phyloP scores from a whole-genome alignment of 768 basidiomycete species.

The Leccinellum luteum region DNA sequence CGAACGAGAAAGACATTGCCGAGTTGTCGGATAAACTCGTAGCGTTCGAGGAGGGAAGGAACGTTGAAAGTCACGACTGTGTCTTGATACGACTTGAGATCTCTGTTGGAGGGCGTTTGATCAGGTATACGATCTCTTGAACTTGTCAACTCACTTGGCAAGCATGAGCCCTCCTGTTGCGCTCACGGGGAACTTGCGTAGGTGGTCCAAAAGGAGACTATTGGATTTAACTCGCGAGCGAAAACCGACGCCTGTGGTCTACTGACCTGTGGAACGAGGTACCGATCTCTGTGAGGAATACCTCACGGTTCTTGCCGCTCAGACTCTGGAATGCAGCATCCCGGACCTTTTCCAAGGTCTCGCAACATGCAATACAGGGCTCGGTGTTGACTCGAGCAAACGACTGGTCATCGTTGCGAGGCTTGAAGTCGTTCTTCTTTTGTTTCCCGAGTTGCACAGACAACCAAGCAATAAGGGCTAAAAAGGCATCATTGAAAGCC shows the following conservation, averaged over 20 bases:
- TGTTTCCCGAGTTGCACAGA: slow-evolving; percentile 80
- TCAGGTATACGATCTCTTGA: neutral
- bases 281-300: slow-evolving; percentile 91
- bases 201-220: slow-evolving; percentile 89
- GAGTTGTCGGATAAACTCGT: slow-evolving; percentile 96
- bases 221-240: slow-evolving; percentile 6
- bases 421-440: slow-evolving; percentile 96
- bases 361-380: slow-evolving; percentile 84
- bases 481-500: neutral
- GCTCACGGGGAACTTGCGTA: slow-evolving; percentile 94
- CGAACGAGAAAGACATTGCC: slow-evolving; percentile 97
- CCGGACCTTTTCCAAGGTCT: slow-evolving; percentile 76
- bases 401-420: slow-evolving; percentile 91
- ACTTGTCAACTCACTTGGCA: slow-evolving; percentile 73
- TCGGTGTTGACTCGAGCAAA: slow-evolving; percentile 95
- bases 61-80: slow-evolving; percentile 79
- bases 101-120: slow-evolving; percentile 46
- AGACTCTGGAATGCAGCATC: slow-evolving; percentile 73
- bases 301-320: slow-evolving; percentile 90
- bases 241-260: neutral
- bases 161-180: slow-evolving; percentile 97
- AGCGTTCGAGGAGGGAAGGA: slow-evolving; percentile 85
- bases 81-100: slow-evolving; percentile 96
- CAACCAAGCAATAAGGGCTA: slow-evolving; percentile 76
- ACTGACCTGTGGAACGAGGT: slow-evolving; percentile 86